Base-by-base conservation (phyloP, 2,329 filamentous ascomycete species). In the Blastomyces gilchristii region DNA sequence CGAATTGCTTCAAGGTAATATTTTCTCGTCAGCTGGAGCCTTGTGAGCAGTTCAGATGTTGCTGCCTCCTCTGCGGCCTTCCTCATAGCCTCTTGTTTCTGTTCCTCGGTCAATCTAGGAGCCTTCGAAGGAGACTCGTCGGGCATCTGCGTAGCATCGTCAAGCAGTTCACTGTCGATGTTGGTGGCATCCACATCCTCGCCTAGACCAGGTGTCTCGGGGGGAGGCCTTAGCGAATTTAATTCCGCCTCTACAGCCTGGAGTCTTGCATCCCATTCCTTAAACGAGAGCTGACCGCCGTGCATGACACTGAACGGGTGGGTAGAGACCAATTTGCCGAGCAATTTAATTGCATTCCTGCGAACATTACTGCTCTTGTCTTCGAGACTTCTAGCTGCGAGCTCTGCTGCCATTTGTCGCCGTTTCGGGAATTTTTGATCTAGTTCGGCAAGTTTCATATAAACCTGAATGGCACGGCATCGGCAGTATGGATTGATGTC, bases 281-380 rank as follows among this genome's bases (percentile, higher is more conserved):
- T 90, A 65, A 86, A 84, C 12, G 88, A 87, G 3, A 99, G 83
- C 69, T 94, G 87, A 0, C 91, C 91, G 28, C 91, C 92, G 70
- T 97, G 91, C 79, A 97, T 87, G 22, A 92, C 86, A 47, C 89
- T 91, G 70, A 97, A 99, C 1, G 94, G 94, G 74, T 99, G 94
- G 0, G 92, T 97, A 66, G 92, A 91, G 69, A 99, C 90, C 7
- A 99, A 80, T 53, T 89, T 89, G 6, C 87, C 89, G 1, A 99
- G 82, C 7, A 99, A 79, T 75, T 96, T 97, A 73, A 99, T 94
- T 2, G 94, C 92, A 73, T 97, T 97, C 64, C 92, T 85, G 65
- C 94, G 85, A 41, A 99, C 94, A 70, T 97, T 96, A 76, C 94
- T 99, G 78, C 93, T 97, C 81, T 96, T 97, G 78, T 99, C 95